These are phyloP conservation scores for Graphiopsis chlorocephala DNA, from an alignment of 2,329 filamentous ascomycete genomes.

Conservation along the genomic window DNA sequence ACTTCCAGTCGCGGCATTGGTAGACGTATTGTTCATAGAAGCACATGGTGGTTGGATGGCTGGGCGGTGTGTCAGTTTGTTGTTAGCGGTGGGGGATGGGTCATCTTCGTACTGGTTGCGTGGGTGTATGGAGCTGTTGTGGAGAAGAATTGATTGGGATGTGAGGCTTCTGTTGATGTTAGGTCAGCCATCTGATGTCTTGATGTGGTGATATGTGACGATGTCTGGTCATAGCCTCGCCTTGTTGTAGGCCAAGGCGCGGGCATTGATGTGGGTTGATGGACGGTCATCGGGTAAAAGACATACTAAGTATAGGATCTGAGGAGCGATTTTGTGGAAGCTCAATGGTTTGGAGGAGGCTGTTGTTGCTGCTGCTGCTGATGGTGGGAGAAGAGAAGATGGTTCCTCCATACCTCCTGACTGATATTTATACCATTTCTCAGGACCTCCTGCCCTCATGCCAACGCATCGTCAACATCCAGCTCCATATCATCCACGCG, in stretches of 20 bases:
- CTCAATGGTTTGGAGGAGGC: not conserved
- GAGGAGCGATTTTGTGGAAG: not conserved
- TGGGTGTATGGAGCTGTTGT: not conserved
- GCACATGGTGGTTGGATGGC: slow-evolving; percentile 62
- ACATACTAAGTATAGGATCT: not conserved
- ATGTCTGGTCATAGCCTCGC: not conserved
- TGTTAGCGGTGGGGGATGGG: slow-evolving; percentile 10
- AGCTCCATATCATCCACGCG: slow-evolving; percentile 11
- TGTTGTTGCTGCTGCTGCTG: slow-evolving; percentile 10
- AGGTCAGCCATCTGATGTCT: not conserved
- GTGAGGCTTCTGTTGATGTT: not conserved
- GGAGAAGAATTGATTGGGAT: slow-evolving; percentile 9
- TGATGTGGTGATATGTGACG: not conserved
- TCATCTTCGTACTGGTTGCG: not conserved
- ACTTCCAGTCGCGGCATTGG: slow-evolving; percentile 87
- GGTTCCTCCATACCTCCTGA: slow-evolving; percentile 1
- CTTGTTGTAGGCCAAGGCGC: not conserved
- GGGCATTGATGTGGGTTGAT: not conserved
- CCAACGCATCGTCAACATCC: slow-evolving; percentile 14
- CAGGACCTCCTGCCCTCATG: slow-evolving; percentile 18
- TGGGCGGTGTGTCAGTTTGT: slow-evolving; percentile 33
- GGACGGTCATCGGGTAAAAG: not conserved
- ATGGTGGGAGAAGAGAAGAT: slow-evolving; percentile 14
- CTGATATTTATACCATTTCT: slow-evolving; percentile 33
- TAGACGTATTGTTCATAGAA: slow-evolving; percentile 91